Percentiles rank a stretch among this genome's conserved stretches.
Evolutionary conservation across 2,329 filamentous ascomycete genomes (phyloP).

Genomic region (Fusarium graminum): DNA sequence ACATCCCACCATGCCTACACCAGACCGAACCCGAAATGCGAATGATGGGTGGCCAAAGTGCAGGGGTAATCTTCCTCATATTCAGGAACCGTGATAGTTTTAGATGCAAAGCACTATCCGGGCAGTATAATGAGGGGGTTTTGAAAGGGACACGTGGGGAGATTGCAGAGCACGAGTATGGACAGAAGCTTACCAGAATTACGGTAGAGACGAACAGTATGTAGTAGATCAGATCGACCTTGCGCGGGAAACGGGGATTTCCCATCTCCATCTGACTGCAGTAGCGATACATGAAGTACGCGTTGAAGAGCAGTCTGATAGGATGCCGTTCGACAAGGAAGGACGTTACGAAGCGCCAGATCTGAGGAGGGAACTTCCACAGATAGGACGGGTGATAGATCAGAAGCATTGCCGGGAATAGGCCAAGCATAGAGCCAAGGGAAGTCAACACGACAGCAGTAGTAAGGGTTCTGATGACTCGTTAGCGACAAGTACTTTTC

Average conservation of each 20-base stretch:
- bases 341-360: conserved; percentile 59
- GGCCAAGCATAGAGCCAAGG: conserved; percentile 66
- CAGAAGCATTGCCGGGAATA: conserved; percentile 65
- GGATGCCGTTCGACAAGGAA: conserved; percentile 58
- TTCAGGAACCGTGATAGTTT: conserved; percentile 88
- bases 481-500: conserved; percentile 39
- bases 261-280: conserved; percentile 78
- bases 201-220: conserved; percentile 77
- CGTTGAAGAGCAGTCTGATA: conserved; percentile 74
- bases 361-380: conserved; percentile 63
- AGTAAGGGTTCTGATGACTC: conserved; percentile 71
- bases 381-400: conserved; percentile 66
- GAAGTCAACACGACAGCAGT: conserved; percentile 73
- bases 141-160: conserved; percentile 25
- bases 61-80: conserved; percentile 84
- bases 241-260: conserved; percentile 77
- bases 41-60: conserved; percentile 73
- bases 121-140: conserved; percentile 78
- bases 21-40: conserved; percentile 73
- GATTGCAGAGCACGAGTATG: conserved; percentile 43
- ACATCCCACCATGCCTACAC: conserved; percentile 82
- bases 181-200: conserved; percentile 78
- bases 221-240: conserved; percentile 86
- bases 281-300: conserved; percentile 83
- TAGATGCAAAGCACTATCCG: conserved; percentile 74